Percentiles rank a stretch among this genome's conserved stretches.
These are phyloP conservation scores for Raffaelea albimanens DNA, from an alignment of 2,329 filamentous ascomycete species.

Conservation along the genomic window DNA sequence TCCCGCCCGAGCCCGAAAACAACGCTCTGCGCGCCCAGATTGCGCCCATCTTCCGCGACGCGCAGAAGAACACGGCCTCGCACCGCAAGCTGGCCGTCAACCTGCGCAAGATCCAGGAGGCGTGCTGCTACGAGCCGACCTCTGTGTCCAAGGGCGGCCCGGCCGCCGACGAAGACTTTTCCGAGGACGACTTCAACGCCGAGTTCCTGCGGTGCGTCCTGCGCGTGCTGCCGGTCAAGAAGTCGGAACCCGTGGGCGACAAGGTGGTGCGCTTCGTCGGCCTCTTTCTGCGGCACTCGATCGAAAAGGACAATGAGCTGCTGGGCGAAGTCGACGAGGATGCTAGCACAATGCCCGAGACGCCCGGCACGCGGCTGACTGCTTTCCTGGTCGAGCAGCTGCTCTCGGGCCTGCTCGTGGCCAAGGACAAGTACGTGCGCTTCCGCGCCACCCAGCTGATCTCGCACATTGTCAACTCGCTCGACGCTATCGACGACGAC, in stretches of 20 bases:
- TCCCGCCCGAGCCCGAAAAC: conserved; percentile 64
- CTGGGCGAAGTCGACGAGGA: conserved; percentile 57
- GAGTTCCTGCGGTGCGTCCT: conserved; percentile 79
- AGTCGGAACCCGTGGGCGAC: conserved; percentile 82
- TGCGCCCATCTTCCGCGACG: conserved; percentile 64
- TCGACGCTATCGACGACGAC: conserved; percentile 87
- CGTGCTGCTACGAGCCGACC: conserved; percentile 60
- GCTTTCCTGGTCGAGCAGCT: conserved; percentile 64
- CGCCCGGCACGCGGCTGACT: conserved; percentile 72
- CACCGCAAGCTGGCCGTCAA: conserved; percentile 85
- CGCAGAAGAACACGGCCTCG: conserved; percentile 80
- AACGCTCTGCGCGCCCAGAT: conserved; percentile 66
- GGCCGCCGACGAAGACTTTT: conserved; percentile 47
- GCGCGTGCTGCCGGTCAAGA: conserved; percentile 78
- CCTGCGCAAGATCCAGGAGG: conserved; percentile 82
- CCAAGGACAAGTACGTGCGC: conserved; percentile 88
- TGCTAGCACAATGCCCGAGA: conserved; percentile 65
- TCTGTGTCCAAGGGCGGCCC: conserved; percentile 24
- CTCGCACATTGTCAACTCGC: conserved; percentile 82
- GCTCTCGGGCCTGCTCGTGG: conserved; percentile 65
- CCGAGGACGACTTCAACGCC: conserved; percentile 77
- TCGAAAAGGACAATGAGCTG: conserved; percentile 61
- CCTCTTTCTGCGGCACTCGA: conserved; percentile 69
- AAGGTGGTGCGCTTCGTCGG: conserved; percentile 77
- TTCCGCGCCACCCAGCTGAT: conserved; percentile 86